phyloP scores from a whole-genome alignment of 2,329 filamentous ascomycete species.

The Tolypocladium ovalisporum region DNA sequence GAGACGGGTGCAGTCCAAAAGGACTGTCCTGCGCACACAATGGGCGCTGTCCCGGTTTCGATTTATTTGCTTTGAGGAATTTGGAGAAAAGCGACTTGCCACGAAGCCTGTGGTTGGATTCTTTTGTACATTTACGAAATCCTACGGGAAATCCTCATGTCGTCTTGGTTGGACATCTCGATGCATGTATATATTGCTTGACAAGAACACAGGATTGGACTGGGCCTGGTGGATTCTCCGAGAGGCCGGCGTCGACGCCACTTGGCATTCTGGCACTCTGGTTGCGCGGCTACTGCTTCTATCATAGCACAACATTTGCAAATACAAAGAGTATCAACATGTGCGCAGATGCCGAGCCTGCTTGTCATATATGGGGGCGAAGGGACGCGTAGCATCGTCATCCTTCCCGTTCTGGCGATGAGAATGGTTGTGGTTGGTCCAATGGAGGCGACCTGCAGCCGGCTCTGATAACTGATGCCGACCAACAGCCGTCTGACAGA shows the following conservation, averaged over 20 bases:
- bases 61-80: background rate
- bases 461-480: background rate
- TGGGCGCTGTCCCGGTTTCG: background rate
- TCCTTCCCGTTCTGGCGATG: background rate
- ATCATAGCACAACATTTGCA: background rate
- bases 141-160: background rate
- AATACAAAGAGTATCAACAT: background rate
- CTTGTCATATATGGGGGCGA: background rate
- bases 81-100: background rate
- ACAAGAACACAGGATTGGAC: background rate
- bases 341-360: background rate
- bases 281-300: background rate
- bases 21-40: background rate
- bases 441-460: background rate
- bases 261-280: background rate
- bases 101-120: background rate
- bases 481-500: background rate
- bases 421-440: background rate
- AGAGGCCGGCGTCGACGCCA: background rate
- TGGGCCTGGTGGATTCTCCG: background rate
- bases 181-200: background rate
- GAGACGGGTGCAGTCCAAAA: background rate
- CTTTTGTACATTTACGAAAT: background rate
- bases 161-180: background rate
- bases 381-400: background rate